Evolutionary conservation across 2,329 filamentous ascomycete genomes (phyloP).

Genomic region (Akanthomyces lecanii): DNA sequence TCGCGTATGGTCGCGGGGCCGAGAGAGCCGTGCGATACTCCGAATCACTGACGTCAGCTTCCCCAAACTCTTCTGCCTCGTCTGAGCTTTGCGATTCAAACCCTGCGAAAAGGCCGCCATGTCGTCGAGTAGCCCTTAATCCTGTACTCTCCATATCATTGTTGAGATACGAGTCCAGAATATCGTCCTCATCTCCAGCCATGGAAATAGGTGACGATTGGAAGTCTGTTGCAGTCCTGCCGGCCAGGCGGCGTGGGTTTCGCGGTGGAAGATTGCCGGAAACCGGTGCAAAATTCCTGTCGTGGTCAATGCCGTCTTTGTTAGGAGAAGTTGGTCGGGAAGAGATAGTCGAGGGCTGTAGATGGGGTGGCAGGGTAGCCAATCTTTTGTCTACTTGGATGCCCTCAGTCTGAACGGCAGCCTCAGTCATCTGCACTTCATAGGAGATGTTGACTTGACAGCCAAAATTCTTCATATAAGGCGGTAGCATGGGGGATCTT

Average conservation of each 20-base stretch:
- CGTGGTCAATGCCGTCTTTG: constrained; percentile 29
- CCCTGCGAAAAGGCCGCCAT: constrained; percentile 82
- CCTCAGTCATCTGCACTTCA: constrained; percentile 28
- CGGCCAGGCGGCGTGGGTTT: constrained; percentile 54
- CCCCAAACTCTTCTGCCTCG: constrained; percentile 59
- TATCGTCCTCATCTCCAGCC: constrained; percentile 35
- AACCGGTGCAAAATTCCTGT: constrained; percentile 47
- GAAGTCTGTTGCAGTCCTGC: constrained; percentile 43
- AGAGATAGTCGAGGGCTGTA: constrained; percentile 72
- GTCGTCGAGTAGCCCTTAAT: constrained; percentile 65
- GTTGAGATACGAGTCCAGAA: constrained; percentile 67
- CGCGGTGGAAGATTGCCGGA: constrained; percentile 54
- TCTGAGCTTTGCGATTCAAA: constrained; percentile 71
- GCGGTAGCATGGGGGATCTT: constrained; percentile 68
- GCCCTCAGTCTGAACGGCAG: constrained; percentile 75
- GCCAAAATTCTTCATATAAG: constrained; percentile 74
- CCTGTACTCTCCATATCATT: constrained; percentile 61
- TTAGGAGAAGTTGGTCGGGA: constrained; percentile 55
- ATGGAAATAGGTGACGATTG: constrained; percentile 36
- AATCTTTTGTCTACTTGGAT: constrained; percentile 79
- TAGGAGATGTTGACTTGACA: constrained; percentile 63
- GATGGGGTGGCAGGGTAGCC: constrained; percentile 68
- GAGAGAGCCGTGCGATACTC: constrained; percentile 65
- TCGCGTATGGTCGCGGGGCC: constrained; percentile 52
- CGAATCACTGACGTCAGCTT: constrained; percentile 59